These are phyloP conservation scores for Aspergillus pseudoviridinutans DNA, from an alignment of 2,329 filamentous ascomycete species.

Conservation along the genomic window DNA sequence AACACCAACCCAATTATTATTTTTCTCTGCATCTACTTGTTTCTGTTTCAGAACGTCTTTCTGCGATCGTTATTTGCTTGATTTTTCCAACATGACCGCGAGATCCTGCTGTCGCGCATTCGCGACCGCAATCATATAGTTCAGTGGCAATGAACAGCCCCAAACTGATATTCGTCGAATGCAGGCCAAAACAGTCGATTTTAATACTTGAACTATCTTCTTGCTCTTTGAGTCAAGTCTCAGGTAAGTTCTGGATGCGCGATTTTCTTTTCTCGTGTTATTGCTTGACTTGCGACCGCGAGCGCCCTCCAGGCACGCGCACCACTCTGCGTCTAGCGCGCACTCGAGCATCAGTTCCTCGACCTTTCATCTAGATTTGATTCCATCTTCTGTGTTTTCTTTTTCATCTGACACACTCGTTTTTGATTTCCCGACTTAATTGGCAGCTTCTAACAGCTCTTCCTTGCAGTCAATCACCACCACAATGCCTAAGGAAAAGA, in stretches of 20 bases:
- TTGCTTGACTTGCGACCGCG: constrained; percentile 21
- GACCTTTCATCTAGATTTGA: constrained; percentile 4
- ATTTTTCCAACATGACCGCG: constrained; percentile 21
- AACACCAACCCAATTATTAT: constrained; percentile 25
- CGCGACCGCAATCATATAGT: constrained; percentile 19
- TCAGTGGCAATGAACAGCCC: constrained; percentile 9
- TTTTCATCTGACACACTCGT: not conserved
- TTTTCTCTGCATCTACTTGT: constrained; percentile 14
- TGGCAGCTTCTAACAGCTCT: constrained; percentile 7
- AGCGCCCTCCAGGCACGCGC: constrained; percentile 19
- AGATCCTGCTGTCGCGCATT: constrained; percentile 21
- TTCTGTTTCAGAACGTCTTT: constrained; percentile 12
- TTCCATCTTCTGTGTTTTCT: not conserved
- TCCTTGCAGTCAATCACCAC: constrained; percentile 17
- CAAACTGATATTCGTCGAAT: constrained; percentile 6
- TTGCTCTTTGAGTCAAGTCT: constrained; percentile 11
- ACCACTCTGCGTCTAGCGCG: constrained; percentile 7
- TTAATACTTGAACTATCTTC: constrained; percentile 6
- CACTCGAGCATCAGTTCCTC: constrained; percentile 6
- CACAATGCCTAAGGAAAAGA: constrained; percentile 67
- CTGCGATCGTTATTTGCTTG: constrained; percentile 13
- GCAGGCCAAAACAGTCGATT: constrained; percentile 11
- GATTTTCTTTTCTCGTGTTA: constrained; percentile 14
- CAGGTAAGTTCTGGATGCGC: constrained; percentile 16
- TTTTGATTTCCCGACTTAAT: not conserved